Evolutionary conservation across 116 monocot species (phyloP).

Genomic region (Thalassia testudinum): DNA sequence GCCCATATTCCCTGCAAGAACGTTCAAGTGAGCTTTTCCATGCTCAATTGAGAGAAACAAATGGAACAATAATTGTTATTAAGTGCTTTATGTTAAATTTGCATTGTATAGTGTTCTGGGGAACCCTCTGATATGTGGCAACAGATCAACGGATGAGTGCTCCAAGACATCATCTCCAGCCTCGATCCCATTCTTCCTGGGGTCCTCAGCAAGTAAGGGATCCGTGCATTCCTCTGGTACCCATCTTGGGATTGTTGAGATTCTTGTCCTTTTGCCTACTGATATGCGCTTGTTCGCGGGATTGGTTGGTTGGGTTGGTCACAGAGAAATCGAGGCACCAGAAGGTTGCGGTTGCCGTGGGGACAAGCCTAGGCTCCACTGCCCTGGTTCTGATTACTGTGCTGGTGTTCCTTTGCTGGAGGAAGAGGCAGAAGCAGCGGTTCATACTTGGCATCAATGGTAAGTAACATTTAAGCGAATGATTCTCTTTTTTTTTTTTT

Average conservation of each 20-base stretch:
- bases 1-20: slow-evolving; percentile 55
- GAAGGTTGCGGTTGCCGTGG: slow-evolving; percentile 60
- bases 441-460: slow-evolving; percentile 42
- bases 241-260: too few relatives aligned
- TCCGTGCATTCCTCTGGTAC: background rate
- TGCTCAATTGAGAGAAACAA: too few relatives aligned
- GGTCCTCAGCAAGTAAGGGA: slow-evolving; percentile 36
- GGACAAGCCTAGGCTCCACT: slow-evolving; percentile 39
- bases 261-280: background rate
- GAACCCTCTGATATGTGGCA: slow-evolving; percentile 88
- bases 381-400: slow-evolving; percentile 24
- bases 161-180: slow-evolving; percentile 27
- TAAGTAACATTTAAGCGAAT: slow-evolving; percentile 10
- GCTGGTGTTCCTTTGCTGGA: slow-evolving; percentile 30
- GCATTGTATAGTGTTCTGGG: slow-evolving; percentile 74
- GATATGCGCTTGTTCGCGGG: background rate
- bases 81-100: too few relatives aligned
- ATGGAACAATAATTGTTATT: too few relatives aligned
- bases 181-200: slow-evolving; percentile 19
- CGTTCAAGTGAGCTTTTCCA: slow-evolving; percentile 64
- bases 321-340: slow-evolving; percentile 32
- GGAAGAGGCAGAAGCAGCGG: slow-evolving; percentile 28
- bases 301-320: background rate
- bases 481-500: too few relatives aligned
- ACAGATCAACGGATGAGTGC: slow-evolving; percentile 28